Percentiles rank a stretch among this genome's conserved stretches.
These are phyloP conservation scores for Nowakowskiella sp. DNA, from an alignment of 192 early-diverging fungal species.

Conservation along the genomic window DNA sequence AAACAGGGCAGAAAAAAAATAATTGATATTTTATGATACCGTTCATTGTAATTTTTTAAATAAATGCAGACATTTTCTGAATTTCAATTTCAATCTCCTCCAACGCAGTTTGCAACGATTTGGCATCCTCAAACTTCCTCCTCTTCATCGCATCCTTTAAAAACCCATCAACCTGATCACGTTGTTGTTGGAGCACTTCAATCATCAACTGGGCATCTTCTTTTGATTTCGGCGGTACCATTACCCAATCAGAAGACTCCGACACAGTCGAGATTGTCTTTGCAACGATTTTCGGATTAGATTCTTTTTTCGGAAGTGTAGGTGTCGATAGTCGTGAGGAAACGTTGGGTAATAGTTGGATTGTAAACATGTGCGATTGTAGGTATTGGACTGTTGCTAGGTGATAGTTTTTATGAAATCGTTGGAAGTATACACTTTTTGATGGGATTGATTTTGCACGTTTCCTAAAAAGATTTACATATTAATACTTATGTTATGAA, in stretches of 20 bases:
- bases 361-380: constrained; percentile 44
- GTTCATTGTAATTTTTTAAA: too few relatives aligned
- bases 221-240: too few relatives aligned
- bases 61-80: too few relatives aligned
- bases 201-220: too few relatives aligned
- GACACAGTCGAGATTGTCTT: too few relatives aligned
- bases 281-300: too few relatives aligned
- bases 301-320: too few relatives aligned
- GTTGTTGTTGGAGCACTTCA: constrained; percentile 28
- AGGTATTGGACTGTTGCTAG: constrained; percentile 37
- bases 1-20: too few relatives aligned
- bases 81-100: constrained; percentile 32
- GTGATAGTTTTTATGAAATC: constrained; percentile 28
- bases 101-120: constrained; percentile 22
- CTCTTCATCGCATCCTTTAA: constrained; percentile 26
- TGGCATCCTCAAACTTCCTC: constrained; percentile 35
- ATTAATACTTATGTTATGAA: neutral
- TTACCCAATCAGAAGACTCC: too few relatives aligned
- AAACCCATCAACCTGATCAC: constrained; percentile 15
- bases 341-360: constrained; percentile 42
- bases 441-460: constrained; percentile 32
- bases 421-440: constrained; percentile 1
- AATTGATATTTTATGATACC: too few relatives aligned
- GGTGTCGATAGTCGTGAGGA: neutral
- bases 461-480: constrained; percentile 24